These are phyloP conservation scores for Ceratorhiza oryzae-sativae DNA, from an alignment of 1,284 basidiomycete genomes.

Conservation along the genomic window DNA sequence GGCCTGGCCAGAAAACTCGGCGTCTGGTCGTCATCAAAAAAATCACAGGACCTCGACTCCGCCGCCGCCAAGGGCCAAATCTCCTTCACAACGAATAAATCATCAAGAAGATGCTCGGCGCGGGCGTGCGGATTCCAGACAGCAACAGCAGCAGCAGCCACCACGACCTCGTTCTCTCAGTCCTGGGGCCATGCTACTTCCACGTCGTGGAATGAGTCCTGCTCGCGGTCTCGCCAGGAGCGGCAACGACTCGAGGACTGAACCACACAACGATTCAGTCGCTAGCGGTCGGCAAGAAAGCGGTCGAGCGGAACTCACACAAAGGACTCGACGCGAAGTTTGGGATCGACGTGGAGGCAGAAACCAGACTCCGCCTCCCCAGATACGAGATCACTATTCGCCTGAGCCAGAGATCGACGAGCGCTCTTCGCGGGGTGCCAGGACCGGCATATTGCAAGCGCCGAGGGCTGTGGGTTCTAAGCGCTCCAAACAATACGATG, in stretches of 20 bases:
- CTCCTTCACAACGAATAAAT: neutral
- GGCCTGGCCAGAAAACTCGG: constrained; percentile 27
- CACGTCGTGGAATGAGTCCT: constrained; percentile 27
- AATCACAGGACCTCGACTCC: constrained; percentile 6
- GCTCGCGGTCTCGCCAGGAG: constrained; percentile 32
- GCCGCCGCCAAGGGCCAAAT: neutral
- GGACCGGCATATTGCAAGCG: neutral
- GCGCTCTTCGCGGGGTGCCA: neutral
- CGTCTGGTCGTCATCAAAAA: neutral
- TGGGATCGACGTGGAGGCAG: constrained; percentile 12
- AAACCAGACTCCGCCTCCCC: neutral
- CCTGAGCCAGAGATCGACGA: neutral
- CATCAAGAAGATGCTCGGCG: constrained; percentile 5
- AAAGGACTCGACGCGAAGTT: constrained; percentile 2
- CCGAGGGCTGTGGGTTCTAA: constrained; percentile 11
- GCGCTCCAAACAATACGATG: constrained; percentile 5
- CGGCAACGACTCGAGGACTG: constrained; percentile 6
- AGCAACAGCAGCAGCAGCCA: constrained; percentile 1
- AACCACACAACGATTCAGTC: neutral
- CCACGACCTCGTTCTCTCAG: constrained; percentile 23
- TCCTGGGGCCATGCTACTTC: constrained; percentile 33
- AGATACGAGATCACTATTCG: constrained; percentile 13
- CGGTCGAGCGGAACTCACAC: neutral
- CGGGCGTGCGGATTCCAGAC: neutral
- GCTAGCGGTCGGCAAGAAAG: neutral